Conservation (phyloP, 352 stramenopile genomes). For the Plasmopara halstedii region DNA sequence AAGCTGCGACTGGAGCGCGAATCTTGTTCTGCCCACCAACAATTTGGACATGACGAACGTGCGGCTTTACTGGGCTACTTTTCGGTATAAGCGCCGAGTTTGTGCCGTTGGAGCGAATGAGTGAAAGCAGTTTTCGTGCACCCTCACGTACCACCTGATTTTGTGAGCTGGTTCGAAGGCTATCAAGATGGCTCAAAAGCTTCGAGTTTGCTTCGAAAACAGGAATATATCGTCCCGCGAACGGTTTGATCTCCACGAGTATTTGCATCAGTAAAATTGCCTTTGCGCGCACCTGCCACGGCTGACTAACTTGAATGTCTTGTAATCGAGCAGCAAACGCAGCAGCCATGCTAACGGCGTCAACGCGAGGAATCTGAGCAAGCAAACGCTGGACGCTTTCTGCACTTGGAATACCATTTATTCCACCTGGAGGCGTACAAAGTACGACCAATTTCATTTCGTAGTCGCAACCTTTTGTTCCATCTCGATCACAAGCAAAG, state of each 20-base stretch:
- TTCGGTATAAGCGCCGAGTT: slow-evolving; percentile 33
- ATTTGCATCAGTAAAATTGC: slow-evolving; percentile 45
- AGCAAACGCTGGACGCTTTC: slow-evolving; percentile 42
- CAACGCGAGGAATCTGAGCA: slow-evolving; percentile 29
- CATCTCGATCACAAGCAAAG: slow-evolving; percentile 16
- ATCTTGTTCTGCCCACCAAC: slow-evolving; percentile 13
- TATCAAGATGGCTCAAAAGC: slow-evolving; percentile 29
- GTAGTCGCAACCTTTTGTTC: slow-evolving; percentile 16
- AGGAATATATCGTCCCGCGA: slow-evolving; percentile 25
- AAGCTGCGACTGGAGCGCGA: neutral
- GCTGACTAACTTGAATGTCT: slow-evolving; percentile 8
- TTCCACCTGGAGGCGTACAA: slow-evolving; percentile 38
- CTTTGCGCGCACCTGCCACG: slow-evolving; percentile 53
- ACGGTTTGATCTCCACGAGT: slow-evolving; percentile 38
- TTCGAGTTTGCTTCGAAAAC: slow-evolving; percentile 16
- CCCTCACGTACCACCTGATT: slow-evolving; percentile 42
- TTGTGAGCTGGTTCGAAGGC: slow-evolving; percentile 23
- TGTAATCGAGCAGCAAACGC: slow-evolving; percentile 37
- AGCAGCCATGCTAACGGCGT: slow-evolving; percentile 18
- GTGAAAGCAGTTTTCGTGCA: slow-evolving; percentile 43
- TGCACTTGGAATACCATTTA: slow-evolving; percentile 44
- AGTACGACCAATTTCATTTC: slow-evolving; percentile 43
- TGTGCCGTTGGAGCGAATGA: slow-evolving; percentile 42
- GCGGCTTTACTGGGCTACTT: slow-evolving; percentile 20
- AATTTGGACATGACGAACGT: slow-evolving; percentile 20